phyloP scores from a whole-genome alignment of 1,284 basidiomycete species.

The Apiotrichum montevideense region DNA sequence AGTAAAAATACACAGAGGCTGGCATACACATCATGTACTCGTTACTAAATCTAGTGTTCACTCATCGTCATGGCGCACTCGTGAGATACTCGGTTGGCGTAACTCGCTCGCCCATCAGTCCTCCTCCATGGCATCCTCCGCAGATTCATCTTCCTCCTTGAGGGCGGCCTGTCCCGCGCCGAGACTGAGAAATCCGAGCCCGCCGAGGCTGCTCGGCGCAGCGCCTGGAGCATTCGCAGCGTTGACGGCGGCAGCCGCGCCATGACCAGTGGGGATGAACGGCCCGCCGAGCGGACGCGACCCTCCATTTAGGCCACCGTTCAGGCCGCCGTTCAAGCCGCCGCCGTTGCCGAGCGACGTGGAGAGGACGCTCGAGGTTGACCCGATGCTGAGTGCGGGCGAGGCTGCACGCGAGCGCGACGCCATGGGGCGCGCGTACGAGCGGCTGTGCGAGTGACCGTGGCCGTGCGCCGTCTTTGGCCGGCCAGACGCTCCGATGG shows the following conservation, averaged over 20 bases:
- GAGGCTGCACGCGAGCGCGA: conserved; percentile 32
- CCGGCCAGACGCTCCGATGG: not conserved
- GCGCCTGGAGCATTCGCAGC: conserved; percentile 11
- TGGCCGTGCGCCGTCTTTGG: not conserved
- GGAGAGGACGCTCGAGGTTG: conserved; percentile 23
- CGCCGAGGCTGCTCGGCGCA: conserved; percentile 26
- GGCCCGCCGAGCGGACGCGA: conserved; percentile 20
- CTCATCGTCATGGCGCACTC: too few relatives aligned
- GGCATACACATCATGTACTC: too few relatives aligned
- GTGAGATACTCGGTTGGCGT: too few relatives aligned
- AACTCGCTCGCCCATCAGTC: not conserved
- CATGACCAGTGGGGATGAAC: conserved; percentile 25
- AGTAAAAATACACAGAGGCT: not conserved
- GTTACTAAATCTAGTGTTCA: too few relatives aligned
- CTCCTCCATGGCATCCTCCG: not conserved
- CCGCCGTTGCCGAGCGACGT: conserved; percentile 23
- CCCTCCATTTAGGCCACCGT: conserved; percentile 7
- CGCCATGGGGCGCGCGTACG: conserved; percentile 35
- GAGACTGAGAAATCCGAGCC: conserved; percentile 30
- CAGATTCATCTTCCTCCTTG: not conserved
- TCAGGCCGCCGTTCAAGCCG: not conserved
- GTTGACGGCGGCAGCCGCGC: conserved; percentile 11
- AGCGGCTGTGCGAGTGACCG: conserved; percentile 13
- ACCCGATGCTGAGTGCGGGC: conserved; percentile 40
- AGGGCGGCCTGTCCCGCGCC: not conserved